Evolutionary conservation across 768 basidiomycete genomes (phyloP).

Genomic region (Naganishia randhawae): DNA sequence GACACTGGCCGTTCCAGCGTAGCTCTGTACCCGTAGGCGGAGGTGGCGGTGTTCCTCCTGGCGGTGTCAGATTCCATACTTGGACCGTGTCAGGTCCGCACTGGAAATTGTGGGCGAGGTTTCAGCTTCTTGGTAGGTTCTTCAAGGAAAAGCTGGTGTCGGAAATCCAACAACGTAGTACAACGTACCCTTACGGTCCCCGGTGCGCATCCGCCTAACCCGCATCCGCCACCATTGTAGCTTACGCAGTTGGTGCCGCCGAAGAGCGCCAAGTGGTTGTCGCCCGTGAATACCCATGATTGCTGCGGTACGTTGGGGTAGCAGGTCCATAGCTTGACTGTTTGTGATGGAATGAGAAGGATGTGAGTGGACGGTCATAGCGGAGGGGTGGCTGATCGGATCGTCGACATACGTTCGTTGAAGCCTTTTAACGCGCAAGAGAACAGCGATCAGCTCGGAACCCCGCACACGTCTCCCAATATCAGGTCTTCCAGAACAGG

Average conservation of each 20-base stretch:
- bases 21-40: neutral
- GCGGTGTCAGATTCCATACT: conserved; percentile 5
- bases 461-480: no score
- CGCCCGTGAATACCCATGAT: neutral
- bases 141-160: no score
- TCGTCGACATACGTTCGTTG: conserved; percentile 8
- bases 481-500: no score
- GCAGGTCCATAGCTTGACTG: conserved; percentile 25
- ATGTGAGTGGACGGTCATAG: neutral
- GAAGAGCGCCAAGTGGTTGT: conserved; percentile 20
- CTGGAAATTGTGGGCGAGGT: neutral
- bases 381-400: no score
- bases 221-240: conserved; percentile 22
- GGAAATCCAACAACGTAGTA: no score
- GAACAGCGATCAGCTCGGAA: no score
- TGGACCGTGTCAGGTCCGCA: neutral
- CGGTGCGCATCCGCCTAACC: conserved; percentile 18
- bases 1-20: neutral
- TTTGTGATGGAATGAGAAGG: neutral
- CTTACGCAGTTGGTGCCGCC: neutral
- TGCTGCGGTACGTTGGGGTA: neutral
- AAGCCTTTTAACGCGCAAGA: neutral
- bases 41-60: neutral
- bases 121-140: no score
- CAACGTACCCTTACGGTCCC: conserved; percentile 6